Percentiles rank a stretch among this genome's conserved stretches.
Conservation (phyloP, 2,329 filamentous ascomycete species). For the Aspergillus sp. region DNA sequence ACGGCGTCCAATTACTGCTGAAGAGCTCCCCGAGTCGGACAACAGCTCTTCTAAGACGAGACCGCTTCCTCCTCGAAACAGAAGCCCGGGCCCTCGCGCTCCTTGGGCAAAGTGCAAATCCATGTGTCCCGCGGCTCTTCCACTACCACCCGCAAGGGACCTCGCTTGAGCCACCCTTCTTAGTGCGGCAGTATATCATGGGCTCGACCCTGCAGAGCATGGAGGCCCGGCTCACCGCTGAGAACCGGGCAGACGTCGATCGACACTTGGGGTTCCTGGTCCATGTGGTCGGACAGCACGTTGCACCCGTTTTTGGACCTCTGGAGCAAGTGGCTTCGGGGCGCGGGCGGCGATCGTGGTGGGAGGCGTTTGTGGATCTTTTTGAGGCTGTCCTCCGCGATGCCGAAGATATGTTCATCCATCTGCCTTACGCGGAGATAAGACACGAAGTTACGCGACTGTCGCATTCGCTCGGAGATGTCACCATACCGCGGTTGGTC, state of each 20-base stretch:
- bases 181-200: slow-evolving; percentile 28
- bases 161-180: slow-evolving; percentile 22
- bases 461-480: slow-evolving; percentile 38
- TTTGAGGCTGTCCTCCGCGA: slow-evolving; percentile 47
- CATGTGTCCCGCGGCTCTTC: slow-evolving; percentile 30
- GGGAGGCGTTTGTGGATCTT: slow-evolving; percentile 42
- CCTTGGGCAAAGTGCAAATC: slow-evolving; percentile 21
- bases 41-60: slow-evolving; percentile 31
- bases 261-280: slow-evolving; percentile 28
- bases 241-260: slow-evolving; percentile 25
- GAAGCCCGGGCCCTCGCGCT: slow-evolving; percentile 32
- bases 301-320: slow-evolving; percentile 43
- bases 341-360: slow-evolving; percentile 43
- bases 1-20: slow-evolving; percentile 27
- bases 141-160: slow-evolving; percentile 24
- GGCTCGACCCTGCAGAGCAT: slow-evolving; percentile 26
- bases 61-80: slow-evolving; percentile 29
- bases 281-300: slow-evolving; percentile 36
- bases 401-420: slow-evolving; percentile 50
- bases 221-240: slow-evolving; percentile 17
- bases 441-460: slow-evolving; percentile 41
- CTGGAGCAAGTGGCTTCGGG: slow-evolving; percentile 38
- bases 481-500: slow-evolving; percentile 44
- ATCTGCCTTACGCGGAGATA: slow-evolving; percentile 47
- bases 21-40: slow-evolving; percentile 27